Evolutionary conservation across 768 basidiomycete species (phyloP), one percentile per base, ranked within the genome.

Genomic region (Panus rudis): DNA sequence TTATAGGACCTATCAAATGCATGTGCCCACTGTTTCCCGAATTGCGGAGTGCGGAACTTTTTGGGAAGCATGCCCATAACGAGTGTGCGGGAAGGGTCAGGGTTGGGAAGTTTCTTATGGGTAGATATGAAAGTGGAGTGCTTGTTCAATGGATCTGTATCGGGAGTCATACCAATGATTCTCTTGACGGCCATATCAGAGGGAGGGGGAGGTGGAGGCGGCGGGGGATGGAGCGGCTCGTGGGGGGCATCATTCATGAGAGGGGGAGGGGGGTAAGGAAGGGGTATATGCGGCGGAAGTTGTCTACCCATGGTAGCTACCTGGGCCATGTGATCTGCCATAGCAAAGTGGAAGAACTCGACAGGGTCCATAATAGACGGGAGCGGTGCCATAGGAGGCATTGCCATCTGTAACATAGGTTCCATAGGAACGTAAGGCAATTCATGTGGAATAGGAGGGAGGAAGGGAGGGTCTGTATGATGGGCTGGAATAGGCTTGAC

Each of bases 41-140:
- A 61, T 3, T 39, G 25, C 4, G 25, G n/a, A 11, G 31, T 44
- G 19, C 59, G 57, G 40, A 50, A 56, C 37, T 48, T 55, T 48
- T 54, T 57, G 10, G 59, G 59, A 3, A 58, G 35, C 11, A 50
- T 45, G 12, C 53, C 58, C 39, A 61, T 42, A 17, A 61, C 52
- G 6, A 61, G 45, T 11, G 54, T 54, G 19, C 55, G 47, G 4
- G 44, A 14, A 8, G 51, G 42, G 20, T 45, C 39, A 7, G 52
- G 53, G 7, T 4, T 25, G 4, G 10, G 47, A 13, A 13, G 40
- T n/a, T n/a, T n/a, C n/a, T n/a, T n/a, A n/a, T n/a, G n/a, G n/a
- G n/a, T n/a, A n/a, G n/a, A n/a, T 32, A 20, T 20, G 40, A 22
- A 56, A n/a, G 16, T 28, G 19, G 34, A 47, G 33, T 37, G 50